phyloP scores from a whole-genome alignment of 1,284 basidiomycete species.

The Cryptococcus sp. region DNA sequence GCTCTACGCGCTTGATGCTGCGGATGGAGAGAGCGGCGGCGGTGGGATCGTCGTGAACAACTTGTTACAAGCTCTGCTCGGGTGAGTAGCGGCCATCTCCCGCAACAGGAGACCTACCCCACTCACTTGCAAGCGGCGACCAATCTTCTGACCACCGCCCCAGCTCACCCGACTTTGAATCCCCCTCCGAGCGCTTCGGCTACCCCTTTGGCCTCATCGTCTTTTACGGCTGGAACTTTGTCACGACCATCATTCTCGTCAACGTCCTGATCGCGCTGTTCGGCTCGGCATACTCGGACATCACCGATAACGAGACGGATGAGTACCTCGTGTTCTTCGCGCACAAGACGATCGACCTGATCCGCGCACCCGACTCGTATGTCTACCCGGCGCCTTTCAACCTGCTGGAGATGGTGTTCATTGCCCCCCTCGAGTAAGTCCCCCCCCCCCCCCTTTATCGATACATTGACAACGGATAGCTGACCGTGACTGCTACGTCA shows the following conservation, averaged over 20 bases:
- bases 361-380: constrained; percentile 67
- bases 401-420: constrained; percentile 71
- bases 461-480: neutral
- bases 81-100: constrained; percentile 53
- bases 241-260: constrained; percentile 80
- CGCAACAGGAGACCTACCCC: neutral
- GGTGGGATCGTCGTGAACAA: constrained; percentile 63
- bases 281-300: constrained; percentile 81
- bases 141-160: constrained; percentile 4
- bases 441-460: too few relatives aligned
- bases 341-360: constrained; percentile 73
- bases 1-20: constrained; percentile 83
- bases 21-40: constrained; percentile 70
- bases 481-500: constrained; percentile 41
- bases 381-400: constrained; percentile 64
- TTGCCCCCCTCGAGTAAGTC: constrained; percentile 79
- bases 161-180: constrained; percentile 75
- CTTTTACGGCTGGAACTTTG: constrained; percentile 86
- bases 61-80: constrained; percentile 74
- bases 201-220: constrained; percentile 64
- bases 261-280: constrained; percentile 95
- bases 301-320: constrained; percentile 52
- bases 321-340: constrained; percentile 77
- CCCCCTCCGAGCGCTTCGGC: constrained; percentile 56
- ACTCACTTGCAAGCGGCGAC: too few relatives aligned